Evolutionary conservation across 2,329 filamentous ascomycete species (phyloP).

Genomic region (Cercospora beticola): DNA sequence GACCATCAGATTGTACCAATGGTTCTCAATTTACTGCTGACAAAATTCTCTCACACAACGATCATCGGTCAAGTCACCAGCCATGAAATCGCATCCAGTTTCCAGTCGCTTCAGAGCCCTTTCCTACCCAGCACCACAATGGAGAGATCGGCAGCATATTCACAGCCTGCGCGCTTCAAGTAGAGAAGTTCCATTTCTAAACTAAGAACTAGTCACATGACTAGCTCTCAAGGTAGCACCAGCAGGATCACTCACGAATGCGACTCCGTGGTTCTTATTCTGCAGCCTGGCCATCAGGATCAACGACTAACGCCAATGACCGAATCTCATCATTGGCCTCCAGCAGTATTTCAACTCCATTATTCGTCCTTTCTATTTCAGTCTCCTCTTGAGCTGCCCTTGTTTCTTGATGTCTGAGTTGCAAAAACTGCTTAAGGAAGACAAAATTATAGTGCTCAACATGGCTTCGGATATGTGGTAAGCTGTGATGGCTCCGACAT

Average conservation of each 20-base stretch:
- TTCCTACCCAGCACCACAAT: background rate
- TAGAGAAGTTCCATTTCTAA: too few species aligned
- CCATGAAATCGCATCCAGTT: background rate
- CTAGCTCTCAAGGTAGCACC: background rate
- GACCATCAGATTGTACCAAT: too few species aligned
- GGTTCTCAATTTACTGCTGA: too few species aligned
- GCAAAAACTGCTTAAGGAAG: background rate
- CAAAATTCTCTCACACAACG: too few species aligned
- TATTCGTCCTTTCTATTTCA: background rate
- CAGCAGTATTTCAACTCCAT: background rate
- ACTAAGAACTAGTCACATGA: background rate
- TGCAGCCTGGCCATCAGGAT: background rate
- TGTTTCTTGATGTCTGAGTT: background rate
- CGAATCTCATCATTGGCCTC: background rate
- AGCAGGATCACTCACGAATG: background rate
- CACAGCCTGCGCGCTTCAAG: background rate
- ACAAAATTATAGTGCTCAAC: background rate
- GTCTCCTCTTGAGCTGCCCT: background rate
- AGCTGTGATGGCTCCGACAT: background rate
- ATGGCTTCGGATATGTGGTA: slow-evolving; percentile 11
- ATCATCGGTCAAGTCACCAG: background rate
- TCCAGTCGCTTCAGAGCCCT: background rate
- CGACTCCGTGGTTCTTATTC: background rate
- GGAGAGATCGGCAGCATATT: background rate
- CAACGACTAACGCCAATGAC: background rate